These are phyloP conservation scores for Ceratopteris richardii DNA, from an alignment of 75 land plant species.

Conservation along the genomic window DNA sequence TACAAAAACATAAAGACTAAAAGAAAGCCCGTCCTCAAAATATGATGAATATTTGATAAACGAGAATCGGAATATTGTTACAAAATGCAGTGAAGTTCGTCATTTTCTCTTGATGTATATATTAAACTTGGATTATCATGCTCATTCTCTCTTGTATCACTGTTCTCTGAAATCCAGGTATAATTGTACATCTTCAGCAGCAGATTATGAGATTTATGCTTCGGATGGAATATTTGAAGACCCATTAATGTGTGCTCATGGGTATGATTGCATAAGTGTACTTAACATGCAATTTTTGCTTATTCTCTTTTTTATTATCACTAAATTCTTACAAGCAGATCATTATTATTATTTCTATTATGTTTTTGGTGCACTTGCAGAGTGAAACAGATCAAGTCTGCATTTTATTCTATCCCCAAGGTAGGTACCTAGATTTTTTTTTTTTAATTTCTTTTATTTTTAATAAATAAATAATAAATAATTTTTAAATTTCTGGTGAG, in stretches of 20 bases:
- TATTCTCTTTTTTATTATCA: neutral
- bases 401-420: slow-evolving; percentile 86
- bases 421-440: too few species aligned
- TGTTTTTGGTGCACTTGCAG: slow-evolving; percentile 27
- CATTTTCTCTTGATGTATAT: neutral
- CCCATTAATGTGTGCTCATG: slow-evolving; percentile 80
- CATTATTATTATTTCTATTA: neutral
- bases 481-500: too few species aligned
- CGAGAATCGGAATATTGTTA: neutral
- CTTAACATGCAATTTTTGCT: neutral
- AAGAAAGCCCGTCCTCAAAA: too few species aligned
- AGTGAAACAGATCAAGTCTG: slow-evolving; percentile 81
- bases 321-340: neutral
- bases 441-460: too few species aligned
- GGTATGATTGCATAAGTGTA: slow-evolving; percentile 29
- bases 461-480: too few species aligned
- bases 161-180: slow-evolving; percentile 32
- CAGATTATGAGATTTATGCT: slow-evolving; percentile 87
- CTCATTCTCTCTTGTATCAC: neutral
- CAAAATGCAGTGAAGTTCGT: neutral
- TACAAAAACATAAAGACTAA: too few species aligned
- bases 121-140: too few species aligned
- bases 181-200: slow-evolving; percentile 51
- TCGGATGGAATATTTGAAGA: slow-evolving; percentile 85
- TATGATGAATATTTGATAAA: neutral